Evolutionary conservation across 2,329 filamentous ascomycete species (phyloP), one percentile per base, ranked within the genome.

Genomic region (Diaporthe capsici): DNA sequence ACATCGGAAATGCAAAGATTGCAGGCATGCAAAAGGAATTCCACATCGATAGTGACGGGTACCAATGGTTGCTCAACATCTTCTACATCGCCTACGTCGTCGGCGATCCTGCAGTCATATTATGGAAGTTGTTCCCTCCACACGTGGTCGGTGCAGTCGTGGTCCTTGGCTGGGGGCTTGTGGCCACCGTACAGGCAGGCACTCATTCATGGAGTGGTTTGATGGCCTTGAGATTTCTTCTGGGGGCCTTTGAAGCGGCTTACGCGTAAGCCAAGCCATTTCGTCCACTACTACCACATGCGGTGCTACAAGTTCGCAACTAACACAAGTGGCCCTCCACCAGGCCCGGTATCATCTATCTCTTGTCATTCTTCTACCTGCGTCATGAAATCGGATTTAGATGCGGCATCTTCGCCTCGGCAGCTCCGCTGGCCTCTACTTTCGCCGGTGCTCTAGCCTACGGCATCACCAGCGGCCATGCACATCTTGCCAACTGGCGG

Each of bases 381-480:
- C 67, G 67, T 22, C 49, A 71, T 20, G 67, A 71, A 55, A 44
- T 71, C 28, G 67, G 63, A 55, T 57, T 71, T 17, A 57, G 67
- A 57, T 71, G 67, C n/a, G 67, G 67, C 49, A 71, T 71, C n/a
- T 71, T 63, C 5, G 77, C 58, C 31, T 78, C 72, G 31, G 65
- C 72, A 3, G 71, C 77, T 28, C 78, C 78, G 39, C 37, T 73
- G 9, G 60, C 77, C 20, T 78, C 77, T 0, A 78, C 63, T 9
- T 37, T 49, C 15, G 58, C 28, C 0, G 49, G 68, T 5, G 71
- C 51, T 17, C 68, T 71, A 4, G 71, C 55, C 55, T 76, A 65
- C 34, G 72, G 72, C 10, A 44, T 76, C 76, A 44, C 76, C 4
- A 71, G 67, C 74, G 37, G 71, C 39, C 31, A 63, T 8, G 53